These are phyloP conservation scores for Plenodomus lindquistii DNA, from an alignment of 2,329 filamentous ascomycete species.

Conservation along the genomic window DNA sequence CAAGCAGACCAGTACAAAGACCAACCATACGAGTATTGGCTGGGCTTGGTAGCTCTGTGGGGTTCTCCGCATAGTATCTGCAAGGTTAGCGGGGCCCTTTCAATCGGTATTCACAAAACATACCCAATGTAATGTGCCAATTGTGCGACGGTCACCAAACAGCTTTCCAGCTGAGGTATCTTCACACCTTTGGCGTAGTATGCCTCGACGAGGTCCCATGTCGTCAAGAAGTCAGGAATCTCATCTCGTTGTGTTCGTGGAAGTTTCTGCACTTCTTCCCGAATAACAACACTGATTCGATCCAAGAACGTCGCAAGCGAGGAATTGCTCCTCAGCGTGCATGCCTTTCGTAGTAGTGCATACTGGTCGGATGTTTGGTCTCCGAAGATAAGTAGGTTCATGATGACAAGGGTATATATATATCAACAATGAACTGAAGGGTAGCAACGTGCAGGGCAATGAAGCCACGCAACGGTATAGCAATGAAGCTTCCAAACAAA, in stretches of 20 bases:
- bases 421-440: conserved; percentile 15
- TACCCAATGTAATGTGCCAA: conserved; percentile 71
- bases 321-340: conserved; percentile 56
- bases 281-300: conserved; percentile 60
- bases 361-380: conserved; percentile 73
- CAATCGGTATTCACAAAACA: conserved; percentile 30
- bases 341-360: conserved; percentile 58
- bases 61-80: conserved; percentile 56
- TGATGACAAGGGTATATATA: conserved; percentile 37
- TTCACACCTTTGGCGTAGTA: conserved; percentile 63
- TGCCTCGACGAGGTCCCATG: conserved; percentile 67
- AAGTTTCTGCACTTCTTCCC: conserved; percentile 62
- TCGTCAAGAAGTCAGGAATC: conserved; percentile 65
- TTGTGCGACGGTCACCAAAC: conserved; percentile 66
- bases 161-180: conserved; percentile 66
- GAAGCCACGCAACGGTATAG: background rate
- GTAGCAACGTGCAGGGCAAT: conserved; percentile 8
- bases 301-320: conserved; percentile 67
- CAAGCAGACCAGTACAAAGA: conserved; percentile 70
- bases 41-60: conserved; percentile 55
- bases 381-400: conserved; percentile 66
- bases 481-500: background rate
- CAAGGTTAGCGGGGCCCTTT: conserved; percentile 30
- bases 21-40: conserved; percentile 61
- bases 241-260: conserved; percentile 60